Evolutionary conservation across 306 rosid species (phyloP).

Genomic region (Parietaria judaica): DNA sequence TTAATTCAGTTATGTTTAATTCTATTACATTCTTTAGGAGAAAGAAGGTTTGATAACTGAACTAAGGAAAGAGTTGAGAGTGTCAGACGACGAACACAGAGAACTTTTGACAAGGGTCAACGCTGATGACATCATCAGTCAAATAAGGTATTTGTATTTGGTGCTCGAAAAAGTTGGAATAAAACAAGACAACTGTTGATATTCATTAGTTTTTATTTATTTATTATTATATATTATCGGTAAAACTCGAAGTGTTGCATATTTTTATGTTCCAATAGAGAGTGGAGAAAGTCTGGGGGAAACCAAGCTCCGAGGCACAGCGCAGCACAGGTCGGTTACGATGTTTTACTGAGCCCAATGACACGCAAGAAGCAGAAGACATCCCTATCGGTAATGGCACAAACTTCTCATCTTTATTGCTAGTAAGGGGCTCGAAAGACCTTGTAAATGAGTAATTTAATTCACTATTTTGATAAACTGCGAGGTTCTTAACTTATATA

Average conservation of each 20-base stretch:
- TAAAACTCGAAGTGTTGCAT: neutral
- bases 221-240: too few species aligned
- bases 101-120: constrained; percentile 80
- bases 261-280: constrained; percentile 39
- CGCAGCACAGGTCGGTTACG: constrained; percentile 57
- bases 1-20: constrained; percentile 15
- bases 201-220: constrained; percentile 1
- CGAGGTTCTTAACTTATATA: too few species aligned
- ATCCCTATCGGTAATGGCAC: constrained; percentile 45
- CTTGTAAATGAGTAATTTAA: too few species aligned
- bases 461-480: too few species aligned
- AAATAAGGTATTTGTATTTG: constrained; percentile 48
- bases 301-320: constrained; percentile 63
- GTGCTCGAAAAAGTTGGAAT: constrained; percentile 14
- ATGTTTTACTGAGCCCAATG: constrained; percentile 63
- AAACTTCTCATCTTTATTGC: constrained; percentile 4
- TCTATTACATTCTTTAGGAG: constrained; percentile 45
- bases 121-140: constrained; percentile 68
- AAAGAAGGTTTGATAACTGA: constrained; percentile 96
- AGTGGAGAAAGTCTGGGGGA: constrained; percentile 77
- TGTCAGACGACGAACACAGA: constrained; percentile 94
- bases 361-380: constrained; percentile 91
- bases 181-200: constrained; percentile 1
- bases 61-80: constrained; percentile 95
- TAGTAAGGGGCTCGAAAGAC: constrained; percentile 14